phyloP scores from a whole-genome alignment of 148 eudicot species.

The Oxyria digyna region DNA sequence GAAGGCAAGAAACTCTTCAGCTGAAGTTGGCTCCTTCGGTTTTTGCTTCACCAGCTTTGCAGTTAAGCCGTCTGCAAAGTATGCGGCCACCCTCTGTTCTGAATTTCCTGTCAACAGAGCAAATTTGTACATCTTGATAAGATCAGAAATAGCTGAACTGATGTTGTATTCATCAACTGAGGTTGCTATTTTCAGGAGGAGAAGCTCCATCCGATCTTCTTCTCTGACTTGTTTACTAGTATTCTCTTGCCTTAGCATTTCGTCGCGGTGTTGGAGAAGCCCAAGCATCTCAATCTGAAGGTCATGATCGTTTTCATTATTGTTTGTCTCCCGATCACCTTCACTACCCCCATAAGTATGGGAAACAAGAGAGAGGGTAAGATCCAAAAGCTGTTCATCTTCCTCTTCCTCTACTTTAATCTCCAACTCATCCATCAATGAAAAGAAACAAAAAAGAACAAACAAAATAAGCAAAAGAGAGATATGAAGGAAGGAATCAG shows the following conservation, averaged over 20 bases:
- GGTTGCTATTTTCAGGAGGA: constrained; percentile 46
- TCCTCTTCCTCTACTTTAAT: constrained; percentile 15
- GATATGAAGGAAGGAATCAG: constrained; percentile 6
- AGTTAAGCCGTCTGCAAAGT: constrained; percentile 60
- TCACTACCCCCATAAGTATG: constrained; percentile 9
- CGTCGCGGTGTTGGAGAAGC: constrained; percentile 41
- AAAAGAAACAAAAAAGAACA: constrained; percentile 6
- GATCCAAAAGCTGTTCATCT: constrained; percentile 40
- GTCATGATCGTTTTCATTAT: constrained; percentile 9
- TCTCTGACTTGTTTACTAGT: too few species aligned
- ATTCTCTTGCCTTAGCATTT: constrained; percentile 39
- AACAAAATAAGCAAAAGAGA: constrained; percentile 7
- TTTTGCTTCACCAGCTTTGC: constrained; percentile 50
- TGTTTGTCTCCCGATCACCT: constrained; percentile 9
- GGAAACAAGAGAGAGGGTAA: constrained; percentile 36
- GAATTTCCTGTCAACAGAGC: constrained; percentile 49
- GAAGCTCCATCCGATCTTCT: too few species aligned
- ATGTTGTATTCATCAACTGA: constrained; percentile 32
- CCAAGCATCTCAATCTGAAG: constrained; percentile 35
- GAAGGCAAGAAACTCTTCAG: constrained; percentile 55
- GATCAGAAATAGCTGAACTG: constrained; percentile 31
- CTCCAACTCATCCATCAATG: constrained; percentile 22
- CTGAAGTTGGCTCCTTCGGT: constrained; percentile 16
- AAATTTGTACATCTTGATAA: constrained; percentile 37
- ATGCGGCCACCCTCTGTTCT: constrained; percentile 56